These are phyloP conservation scores for Penicillium herquei DNA, from an alignment of 495 filamentous ascomycete genomes.

Conservation along the genomic window DNA sequence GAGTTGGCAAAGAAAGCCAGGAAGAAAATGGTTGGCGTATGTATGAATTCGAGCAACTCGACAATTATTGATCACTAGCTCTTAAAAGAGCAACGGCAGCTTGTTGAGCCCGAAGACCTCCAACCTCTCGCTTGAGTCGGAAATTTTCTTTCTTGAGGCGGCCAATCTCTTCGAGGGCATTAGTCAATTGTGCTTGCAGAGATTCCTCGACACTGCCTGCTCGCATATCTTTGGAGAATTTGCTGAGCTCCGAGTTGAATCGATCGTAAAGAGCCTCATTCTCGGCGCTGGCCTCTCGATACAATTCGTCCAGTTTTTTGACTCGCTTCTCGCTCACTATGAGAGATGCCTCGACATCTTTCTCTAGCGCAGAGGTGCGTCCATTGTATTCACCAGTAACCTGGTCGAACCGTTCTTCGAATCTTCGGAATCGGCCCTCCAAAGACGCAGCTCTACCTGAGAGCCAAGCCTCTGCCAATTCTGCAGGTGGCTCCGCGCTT, in stretches of 20 bases:
- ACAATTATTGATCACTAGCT: slow-evolving; percentile 36
- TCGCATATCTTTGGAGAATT: slow-evolving; percentile 74
- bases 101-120: slow-evolving; percentile 44
- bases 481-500: slow-evolving; percentile 12
- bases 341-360: slow-evolving; percentile 67
- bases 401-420: slow-evolving; percentile 64
- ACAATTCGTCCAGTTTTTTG: slow-evolving; percentile 82
- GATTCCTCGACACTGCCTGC: slow-evolving; percentile 72
- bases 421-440: slow-evolving; percentile 52
- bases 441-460: slow-evolving; percentile 40
- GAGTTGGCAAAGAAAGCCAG: neutral
- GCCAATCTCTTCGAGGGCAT: slow-evolving; percentile 64
- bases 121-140: slow-evolving; percentile 59
- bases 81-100: slow-evolving; percentile 40
- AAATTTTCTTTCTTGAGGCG: slow-evolving; percentile 78
- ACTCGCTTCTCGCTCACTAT: slow-evolving; percentile 72
- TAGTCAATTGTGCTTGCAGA: slow-evolving; percentile 63
- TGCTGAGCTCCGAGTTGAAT: slow-evolving; percentile 86
- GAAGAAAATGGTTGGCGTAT: neutral
- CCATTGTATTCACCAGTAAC: slow-evolving; percentile 59
- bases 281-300: slow-evolving; percentile 84
- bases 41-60: too few relatives aligned
- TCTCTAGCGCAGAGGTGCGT: slow-evolving; percentile 59
- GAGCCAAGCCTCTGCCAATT: slow-evolving; percentile 5
- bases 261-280: slow-evolving; percentile 92